Evolutionary conservation across 768 basidiomycete genomes (phyloP), one percentile per base, ranked within the genome.

Genomic region (Boletus tomentosulus): DNA sequence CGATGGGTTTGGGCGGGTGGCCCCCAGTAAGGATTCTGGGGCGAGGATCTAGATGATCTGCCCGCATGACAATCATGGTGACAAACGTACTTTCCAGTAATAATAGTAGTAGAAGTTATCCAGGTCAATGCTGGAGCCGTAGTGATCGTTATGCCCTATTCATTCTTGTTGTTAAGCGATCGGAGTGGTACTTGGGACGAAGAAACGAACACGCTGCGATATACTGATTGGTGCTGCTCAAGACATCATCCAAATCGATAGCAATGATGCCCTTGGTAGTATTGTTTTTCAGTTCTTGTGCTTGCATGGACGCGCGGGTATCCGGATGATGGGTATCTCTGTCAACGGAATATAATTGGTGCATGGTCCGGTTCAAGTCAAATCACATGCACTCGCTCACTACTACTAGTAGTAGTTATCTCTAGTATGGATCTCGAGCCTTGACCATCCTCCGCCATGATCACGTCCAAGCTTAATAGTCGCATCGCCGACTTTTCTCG

Each of bases 91-190:
- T 76, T 85, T 87, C 87, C 87, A 88, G 63, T 85, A 87, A 66
- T 85, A 86, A 59, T 86, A 87, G 63, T 88, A 89, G 59, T 82
- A 82, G 64, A 86, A 87, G 48, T 78, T 59, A n/a, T 76, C 70
- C 43, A 81, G 50, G 31, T 72, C 72, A 74, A 89, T 83, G 25
- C 55, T 38, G 4, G 84, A 82, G 13, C 79, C 81, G 61, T 79
- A 83, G 9, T 63, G 64, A 24, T 76, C 74, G 55, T 88, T 88
- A 59, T 88, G 86, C 86, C 86, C 86, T 88, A 53, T 6, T 56
- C 31, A 53, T 38, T 22, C 2, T 38, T 34, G 51, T 38, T 34
- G 51, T 50, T 37, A 31, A 41, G 43, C 7, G 10, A 16, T n/a
- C 22, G 25, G 24, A 47, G 35, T 6, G 22, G 22, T 35, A 42